phyloP scores from a whole-genome alignment of 257 asterid species.

The Agastache rugosa region DNA sequence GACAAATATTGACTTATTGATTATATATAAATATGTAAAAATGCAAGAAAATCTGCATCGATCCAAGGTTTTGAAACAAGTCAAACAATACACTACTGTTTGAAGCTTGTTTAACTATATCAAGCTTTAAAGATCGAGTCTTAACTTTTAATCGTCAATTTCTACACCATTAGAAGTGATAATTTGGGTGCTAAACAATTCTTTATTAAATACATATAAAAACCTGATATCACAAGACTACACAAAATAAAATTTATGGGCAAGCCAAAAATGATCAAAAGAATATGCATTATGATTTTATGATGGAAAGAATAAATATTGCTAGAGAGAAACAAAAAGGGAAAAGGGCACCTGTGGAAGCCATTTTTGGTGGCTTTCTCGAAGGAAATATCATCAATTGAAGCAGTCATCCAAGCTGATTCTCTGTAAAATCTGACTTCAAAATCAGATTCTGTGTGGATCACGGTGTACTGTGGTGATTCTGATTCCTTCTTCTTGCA shows the following conservation, averaged over 20 bases:
- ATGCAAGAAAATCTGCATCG: neutral
- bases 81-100: no score
- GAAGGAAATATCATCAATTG: constrained; percentile 59
- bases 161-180: no score
- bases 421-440: constrained; percentile 77
- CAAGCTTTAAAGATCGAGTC: neutral
- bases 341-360: constrained; percentile 66
- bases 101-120: no score
- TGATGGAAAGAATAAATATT: neutral
- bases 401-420: constrained; percentile 82
- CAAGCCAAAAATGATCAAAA: neutral
- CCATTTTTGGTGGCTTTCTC: constrained; percentile 74
- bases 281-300: neutral
- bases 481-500: constrained; percentile 49
- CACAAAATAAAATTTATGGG: neutral
- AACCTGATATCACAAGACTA: neutral
- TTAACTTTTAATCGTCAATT: no score
- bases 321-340: neutral
- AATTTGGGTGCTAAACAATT: no score
- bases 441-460: constrained; percentile 84
- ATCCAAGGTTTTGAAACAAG: neutral
- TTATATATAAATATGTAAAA: no score
- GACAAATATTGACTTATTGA: neutral
- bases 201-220: no score
- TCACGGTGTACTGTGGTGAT: constrained; percentile 70